phyloP scores from a whole-genome alignment of 805 yeast genomes.

The Starmerella bacillaris region DNA sequence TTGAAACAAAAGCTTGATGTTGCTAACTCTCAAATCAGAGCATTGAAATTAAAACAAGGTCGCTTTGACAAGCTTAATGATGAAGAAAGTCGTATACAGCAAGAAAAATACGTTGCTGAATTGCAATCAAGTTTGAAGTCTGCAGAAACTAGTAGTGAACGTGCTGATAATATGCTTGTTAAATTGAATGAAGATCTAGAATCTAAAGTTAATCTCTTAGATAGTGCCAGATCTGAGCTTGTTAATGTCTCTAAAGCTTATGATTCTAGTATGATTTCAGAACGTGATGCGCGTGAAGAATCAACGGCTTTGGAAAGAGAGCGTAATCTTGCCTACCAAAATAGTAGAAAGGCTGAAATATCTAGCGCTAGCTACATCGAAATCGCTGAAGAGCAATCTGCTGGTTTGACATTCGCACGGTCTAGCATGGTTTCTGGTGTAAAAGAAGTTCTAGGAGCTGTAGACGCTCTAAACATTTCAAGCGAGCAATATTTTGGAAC shows the following conservation, averaged over 20 bases:
- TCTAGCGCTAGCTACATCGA: constrained; percentile 1
- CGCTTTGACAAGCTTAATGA: constrained; percentile 42
- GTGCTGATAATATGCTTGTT: neutral
- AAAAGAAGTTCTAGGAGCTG: neutral
- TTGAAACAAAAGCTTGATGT: constrained; percentile 8
- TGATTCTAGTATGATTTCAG: neutral
- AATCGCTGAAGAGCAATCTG: neutral
- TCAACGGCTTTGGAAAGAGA: neutral
- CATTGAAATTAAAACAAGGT: constrained; percentile 53
- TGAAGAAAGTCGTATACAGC: constrained; percentile 33
- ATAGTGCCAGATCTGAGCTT: neutral
- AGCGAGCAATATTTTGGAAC: constrained; percentile 58
- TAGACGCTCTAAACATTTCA: neutral
- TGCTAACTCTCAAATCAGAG: constrained; percentile 14
- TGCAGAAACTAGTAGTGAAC: neutral
- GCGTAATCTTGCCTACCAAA: neutral
- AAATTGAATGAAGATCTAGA: neutral
- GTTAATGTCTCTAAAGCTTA: neutral
- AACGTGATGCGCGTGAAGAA: neutral
- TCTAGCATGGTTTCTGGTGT: neutral
- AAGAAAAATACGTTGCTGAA: constrained; percentile 18
- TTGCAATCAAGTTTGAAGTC: neutral
- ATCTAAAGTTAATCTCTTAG: neutral
- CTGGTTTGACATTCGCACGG: neutral
- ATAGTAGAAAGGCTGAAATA: neutral